These are phyloP conservation scores for Vitis rupestris DNA, from an alignment of 164 flowering plant species.

Conservation along the genomic window DNA sequence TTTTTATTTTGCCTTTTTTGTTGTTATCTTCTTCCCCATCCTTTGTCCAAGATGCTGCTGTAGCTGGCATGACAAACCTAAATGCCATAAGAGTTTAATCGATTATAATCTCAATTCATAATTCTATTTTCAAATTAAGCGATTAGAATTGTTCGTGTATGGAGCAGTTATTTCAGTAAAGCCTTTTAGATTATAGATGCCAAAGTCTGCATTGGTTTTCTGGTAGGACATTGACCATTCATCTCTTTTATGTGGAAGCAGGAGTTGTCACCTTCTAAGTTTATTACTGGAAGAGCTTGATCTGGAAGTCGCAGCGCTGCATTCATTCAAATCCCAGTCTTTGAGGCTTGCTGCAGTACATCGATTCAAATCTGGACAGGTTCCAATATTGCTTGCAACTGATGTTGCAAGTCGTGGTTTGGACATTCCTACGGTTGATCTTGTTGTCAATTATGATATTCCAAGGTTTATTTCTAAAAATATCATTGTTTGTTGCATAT, in stretches of 20 bases:
- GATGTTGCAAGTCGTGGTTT: conserved; percentile 97
- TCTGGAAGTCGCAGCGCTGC: conserved; percentile 56
- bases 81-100: no score
- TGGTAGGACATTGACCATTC: background rate
- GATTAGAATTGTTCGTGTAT: background rate
- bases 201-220: background rate
- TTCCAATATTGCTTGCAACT: conserved; percentile 77
- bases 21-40: no score
- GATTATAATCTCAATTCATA: background rate
- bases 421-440: conserved; percentile 97
- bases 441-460: conserved; percentile 86
- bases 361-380: conserved; percentile 81
- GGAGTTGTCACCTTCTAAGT: conserved; percentile 75
- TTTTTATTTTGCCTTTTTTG: background rate
- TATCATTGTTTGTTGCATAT: background rate
- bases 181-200: background rate
- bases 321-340: conserved; percentile 80
- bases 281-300: conserved; percentile 86
- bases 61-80: no score
- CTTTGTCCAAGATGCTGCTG: no score
- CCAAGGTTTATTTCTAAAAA: conserved; percentile 57
- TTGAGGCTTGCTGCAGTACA: conserved; percentile 78
- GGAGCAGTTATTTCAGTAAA: background rate
- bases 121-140: background rate
- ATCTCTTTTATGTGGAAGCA: conserved; percentile 24